These are phyloP conservation scores for Tagetes erecta DNA, from an alignment of 129 eudicot genomes.

Conservation along the genomic window DNA sequence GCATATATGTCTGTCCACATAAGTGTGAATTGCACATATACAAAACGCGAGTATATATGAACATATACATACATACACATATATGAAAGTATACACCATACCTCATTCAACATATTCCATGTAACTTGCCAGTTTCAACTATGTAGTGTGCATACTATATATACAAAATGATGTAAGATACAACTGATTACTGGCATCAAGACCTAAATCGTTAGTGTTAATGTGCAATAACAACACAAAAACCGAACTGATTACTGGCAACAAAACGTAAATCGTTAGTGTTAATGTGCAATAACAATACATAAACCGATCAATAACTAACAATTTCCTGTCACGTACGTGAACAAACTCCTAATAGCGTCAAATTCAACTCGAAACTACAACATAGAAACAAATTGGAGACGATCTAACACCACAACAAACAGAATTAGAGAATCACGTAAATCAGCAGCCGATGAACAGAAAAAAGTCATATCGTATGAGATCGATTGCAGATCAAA, in stretches of 20 bases:
- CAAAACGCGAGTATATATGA: not conserved
- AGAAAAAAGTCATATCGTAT: not conserved
- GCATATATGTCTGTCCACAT: not conserved
- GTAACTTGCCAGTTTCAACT: conserved; percentile 1
- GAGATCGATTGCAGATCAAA: not conserved
- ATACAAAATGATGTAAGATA: not conserved
- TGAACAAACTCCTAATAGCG: conserved; percentile 6
- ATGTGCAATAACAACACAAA: not conserved
- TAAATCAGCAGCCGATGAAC: not conserved
- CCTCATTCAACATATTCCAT: not conserved
- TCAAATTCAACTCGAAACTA: conserved; percentile 6
- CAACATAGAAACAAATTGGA: not conserved
- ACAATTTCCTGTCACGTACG: conserved; percentile 16
- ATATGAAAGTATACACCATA: not conserved
- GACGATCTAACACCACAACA: conserved; percentile 12
- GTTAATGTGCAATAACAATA: not conserved
- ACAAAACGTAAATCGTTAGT: conserved; percentile 15
- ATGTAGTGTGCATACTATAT: not conserved
- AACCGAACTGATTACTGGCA: not conserved
- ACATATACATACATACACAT: no score
- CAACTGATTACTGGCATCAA: not conserved
- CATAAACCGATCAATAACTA: not conserved
- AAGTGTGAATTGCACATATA: not conserved
- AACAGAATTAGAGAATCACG: not conserved
- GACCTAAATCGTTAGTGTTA: conserved; percentile 13